Evolutionary conservation across 139 green algal species (phyloP), one percentile per base, ranked within the genome.

Genomic region (Edaphochlamys debaryana): DNA sequence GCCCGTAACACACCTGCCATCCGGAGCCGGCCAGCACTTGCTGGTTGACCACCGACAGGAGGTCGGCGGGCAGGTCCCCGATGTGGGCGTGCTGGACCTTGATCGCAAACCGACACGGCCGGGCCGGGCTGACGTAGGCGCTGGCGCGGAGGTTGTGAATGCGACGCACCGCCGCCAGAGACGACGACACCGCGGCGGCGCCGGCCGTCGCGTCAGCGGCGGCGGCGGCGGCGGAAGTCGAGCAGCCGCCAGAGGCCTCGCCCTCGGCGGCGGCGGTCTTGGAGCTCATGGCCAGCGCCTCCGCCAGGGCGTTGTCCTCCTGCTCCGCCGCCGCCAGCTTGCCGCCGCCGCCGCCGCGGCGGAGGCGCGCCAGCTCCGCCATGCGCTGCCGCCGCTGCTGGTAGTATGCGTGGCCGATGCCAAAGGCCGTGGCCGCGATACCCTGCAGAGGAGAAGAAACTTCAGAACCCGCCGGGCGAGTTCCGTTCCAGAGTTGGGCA

Each of bases 1-100:
- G n/a, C n/a, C n/a, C n/a, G n/a, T n/a, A n/a, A n/a, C 72, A 6
- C 72, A 79, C 72, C 72, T 80, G 73, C 73, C 73, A 80, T 19
- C 73, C 73, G 2, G 56, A 69, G 29, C 38, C 37, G 13, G 54
- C 36, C 56, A 80, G 56, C 54, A 69, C 27, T 2, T 69, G 56
- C 3, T 19, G 0, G 38, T 80, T 80, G 38, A 80, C 58, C 8
- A 58, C 37, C 2, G 56, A 2, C 56, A 80, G 50, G 25, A 80
- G 34, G 30, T 80, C 45, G 38, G 56, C 25, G 56, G 73, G 73
- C 73, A 80, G 73, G 36, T 80, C 73, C 37, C 56, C 25, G 37
- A 80, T 36, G 56, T 80, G 56, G 48, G 73, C 73, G 27, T 69
- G 6, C 56, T 58, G 40, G 37, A 80, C 29, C 73, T 80, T 80